Percentiles rank a stretch among this genome's conserved stretches.
Conservation (phyloP, 208 protist species). For the Crithidia bombi region DNA sequence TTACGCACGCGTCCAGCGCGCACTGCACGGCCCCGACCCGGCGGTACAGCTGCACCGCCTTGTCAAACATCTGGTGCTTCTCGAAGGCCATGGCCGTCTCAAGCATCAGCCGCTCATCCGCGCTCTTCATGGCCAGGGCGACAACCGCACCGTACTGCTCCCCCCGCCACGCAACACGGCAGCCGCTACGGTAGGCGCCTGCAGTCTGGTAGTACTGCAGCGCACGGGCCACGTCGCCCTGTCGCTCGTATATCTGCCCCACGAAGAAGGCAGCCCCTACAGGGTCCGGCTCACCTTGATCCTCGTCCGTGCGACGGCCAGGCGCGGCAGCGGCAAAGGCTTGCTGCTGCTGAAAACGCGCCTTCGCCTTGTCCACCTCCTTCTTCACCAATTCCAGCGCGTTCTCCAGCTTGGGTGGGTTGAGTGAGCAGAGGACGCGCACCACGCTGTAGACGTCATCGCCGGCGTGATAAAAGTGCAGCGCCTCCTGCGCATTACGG, state of each 20-base stretch:
- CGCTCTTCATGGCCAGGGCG: slow-evolving; percentile 74
- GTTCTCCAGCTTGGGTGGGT: slow-evolving; percentile 78
- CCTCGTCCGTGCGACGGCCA: slow-evolving; percentile 14
- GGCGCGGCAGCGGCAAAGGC: slow-evolving; percentile 37
- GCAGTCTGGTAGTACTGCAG: slow-evolving; percentile 92
- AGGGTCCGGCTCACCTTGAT: slow-evolving; percentile 48
- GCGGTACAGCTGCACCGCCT: slow-evolving; percentile 95
- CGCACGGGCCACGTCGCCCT: slow-evolving; percentile 57
- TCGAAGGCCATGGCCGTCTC: slow-evolving; percentile 92
- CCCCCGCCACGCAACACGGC: slow-evolving; percentile 83
- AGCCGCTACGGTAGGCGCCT: slow-evolving; percentile 88
- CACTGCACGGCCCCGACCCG: slow-evolving; percentile 90
- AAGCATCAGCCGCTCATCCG: slow-evolving; percentile 82
- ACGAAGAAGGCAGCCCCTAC: slow-evolving; percentile 94
- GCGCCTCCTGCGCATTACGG: slow-evolving; percentile 83
- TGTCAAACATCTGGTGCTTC: slow-evolving; percentile 82
- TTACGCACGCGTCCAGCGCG: slow-evolving; percentile 93
- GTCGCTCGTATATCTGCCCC: slow-evolving; percentile 89
- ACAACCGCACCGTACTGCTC: slow-evolving; percentile 79
- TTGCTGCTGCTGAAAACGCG: slow-evolving; percentile 59
- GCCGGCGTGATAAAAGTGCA: slow-evolving; percentile 90
- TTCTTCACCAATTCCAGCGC: slow-evolving; percentile 85
- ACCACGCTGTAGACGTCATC: slow-evolving; percentile 92
- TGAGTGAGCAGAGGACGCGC: slow-evolving; percentile 85
- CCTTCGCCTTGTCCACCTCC: slow-evolving; percentile 61